Evolutionary conservation across 2,329 filamentous ascomycete species (phyloP).

Genomic region (Penicillium rolfsii): DNA sequence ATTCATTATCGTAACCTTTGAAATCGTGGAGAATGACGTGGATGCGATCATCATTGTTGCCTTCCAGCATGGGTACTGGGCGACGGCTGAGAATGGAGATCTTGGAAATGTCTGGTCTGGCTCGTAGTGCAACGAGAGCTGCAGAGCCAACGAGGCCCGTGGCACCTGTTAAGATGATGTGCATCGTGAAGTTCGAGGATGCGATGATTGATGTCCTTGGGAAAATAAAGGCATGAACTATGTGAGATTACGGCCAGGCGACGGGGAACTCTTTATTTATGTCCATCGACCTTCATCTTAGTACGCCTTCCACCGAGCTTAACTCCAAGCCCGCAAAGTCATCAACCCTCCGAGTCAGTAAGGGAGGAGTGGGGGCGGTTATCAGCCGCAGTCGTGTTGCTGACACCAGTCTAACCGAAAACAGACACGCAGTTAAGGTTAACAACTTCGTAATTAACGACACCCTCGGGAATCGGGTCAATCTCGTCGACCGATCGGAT

Average conservation of each 20-base stretch:
- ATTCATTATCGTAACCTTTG: conserved; percentile 57
- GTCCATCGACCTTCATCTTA: not conserved
- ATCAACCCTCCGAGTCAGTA: no score
- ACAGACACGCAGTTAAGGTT: not conserved
- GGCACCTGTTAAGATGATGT: conserved; percentile 68
- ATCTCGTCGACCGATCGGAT: not conserved
- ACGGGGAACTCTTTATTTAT: not conserved
- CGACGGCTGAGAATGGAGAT: conserved; percentile 69
- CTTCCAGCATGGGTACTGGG: conserved; percentile 65
- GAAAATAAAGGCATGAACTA: not conserved
- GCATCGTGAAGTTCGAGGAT: conserved; percentile 22
- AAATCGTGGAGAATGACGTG: conserved; percentile 73
- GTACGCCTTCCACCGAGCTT: not conserved
- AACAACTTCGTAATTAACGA: not conserved
- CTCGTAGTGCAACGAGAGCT: conserved; percentile 65
- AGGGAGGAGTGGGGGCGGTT: not conserved
- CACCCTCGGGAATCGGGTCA: not conserved
- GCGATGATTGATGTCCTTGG: not conserved
- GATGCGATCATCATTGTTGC: conserved; percentile 49
- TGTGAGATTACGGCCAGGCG: no score
- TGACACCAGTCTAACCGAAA: not conserved
- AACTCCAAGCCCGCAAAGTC: not conserved
- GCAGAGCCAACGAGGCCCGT: conserved; percentile 67
- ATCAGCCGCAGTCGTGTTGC: not conserved
- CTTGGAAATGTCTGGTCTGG: conserved; percentile 19